Evolutionary conservation across 2,329 filamentous ascomycete species (phyloP).

Genomic region (Hortaea sp.): DNA sequence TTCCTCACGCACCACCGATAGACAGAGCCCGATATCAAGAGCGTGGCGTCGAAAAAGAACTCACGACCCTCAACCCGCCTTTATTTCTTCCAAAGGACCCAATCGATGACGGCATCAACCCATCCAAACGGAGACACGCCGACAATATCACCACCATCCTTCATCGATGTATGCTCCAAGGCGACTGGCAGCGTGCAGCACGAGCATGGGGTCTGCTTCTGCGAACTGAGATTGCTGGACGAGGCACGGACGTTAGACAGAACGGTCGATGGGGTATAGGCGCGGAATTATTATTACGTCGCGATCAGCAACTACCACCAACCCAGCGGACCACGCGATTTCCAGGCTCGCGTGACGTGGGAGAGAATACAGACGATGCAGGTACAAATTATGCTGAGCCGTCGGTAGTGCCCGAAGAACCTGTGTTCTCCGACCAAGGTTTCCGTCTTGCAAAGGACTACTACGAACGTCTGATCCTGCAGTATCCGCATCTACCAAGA

Average conservation of each 20-base stretch:
- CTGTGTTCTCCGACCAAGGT: slow-evolving; percentile 27
- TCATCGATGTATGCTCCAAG: slow-evolving; percentile 60
- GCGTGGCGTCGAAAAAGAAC: slow-evolving; percentile 27
- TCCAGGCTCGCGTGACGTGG: background rate
- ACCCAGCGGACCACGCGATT: background rate
- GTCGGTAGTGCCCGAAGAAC: background rate
- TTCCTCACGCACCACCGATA: slow-evolving; percentile 33
- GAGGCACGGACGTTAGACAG: slow-evolving; percentile 56
- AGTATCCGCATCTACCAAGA: slow-evolving; percentile 59
- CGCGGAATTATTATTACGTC: slow-evolving; percentile 69
- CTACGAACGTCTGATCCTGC: slow-evolving; percentile 67
- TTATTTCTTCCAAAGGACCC: slow-evolving; percentile 24
- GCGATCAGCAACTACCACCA: slow-evolving; percentile 7
- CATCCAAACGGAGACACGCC: slow-evolving; percentile 47
- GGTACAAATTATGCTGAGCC: background rate
- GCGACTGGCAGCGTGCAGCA: slow-evolving; percentile 61
- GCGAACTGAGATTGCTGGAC: slow-evolving; percentile 48
- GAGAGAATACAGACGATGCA: slow-evolving; percentile 5
- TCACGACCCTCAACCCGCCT: slow-evolving; percentile 32
- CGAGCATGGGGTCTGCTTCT: slow-evolving; percentile 67
- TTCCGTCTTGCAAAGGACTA: slow-evolving; percentile 55
- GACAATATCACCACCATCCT: slow-evolving; percentile 58
- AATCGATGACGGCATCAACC: slow-evolving; percentile 12
- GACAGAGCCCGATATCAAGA: slow-evolving; percentile 7
- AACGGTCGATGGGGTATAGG: slow-evolving; percentile 72